A percentile compares a stretch with the other conserved stretches of the same genome.
Evolutionary conservation across 805 yeast genomes (phyloP).

Genomic region (Metschnikowia colocasiae): DNA sequence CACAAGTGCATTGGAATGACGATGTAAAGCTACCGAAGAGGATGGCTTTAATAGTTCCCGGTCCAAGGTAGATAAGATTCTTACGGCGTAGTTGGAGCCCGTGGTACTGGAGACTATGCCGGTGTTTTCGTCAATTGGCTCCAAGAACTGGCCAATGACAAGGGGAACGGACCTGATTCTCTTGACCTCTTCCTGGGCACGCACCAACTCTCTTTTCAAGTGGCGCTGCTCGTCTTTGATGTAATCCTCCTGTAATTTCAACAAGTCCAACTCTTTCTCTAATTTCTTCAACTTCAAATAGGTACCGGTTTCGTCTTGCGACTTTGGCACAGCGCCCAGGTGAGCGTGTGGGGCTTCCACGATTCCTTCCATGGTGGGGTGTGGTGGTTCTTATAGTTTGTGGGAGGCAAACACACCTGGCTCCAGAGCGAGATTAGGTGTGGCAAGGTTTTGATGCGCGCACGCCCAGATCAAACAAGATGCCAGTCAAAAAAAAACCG

Average conservation of each 20-base stretch:
- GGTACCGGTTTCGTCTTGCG: slow-evolving; percentile 54
- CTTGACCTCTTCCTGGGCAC: slow-evolving; percentile 98
- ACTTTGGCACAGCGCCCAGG: neutral
- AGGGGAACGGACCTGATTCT: slow-evolving; percentile 96
- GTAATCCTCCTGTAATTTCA: slow-evolving; percentile 89
- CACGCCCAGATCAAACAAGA: slow-evolving; percentile 1
- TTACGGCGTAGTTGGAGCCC: slow-evolving; percentile 94
- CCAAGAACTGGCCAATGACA: slow-evolving; percentile 96
- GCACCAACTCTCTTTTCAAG: slow-evolving; percentile 84
- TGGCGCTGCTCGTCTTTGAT: slow-evolving; percentile 98
- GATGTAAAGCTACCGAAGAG: slow-evolving; percentile 93
- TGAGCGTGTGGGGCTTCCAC: slow-evolving; percentile 29
- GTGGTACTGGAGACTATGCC: slow-evolving; percentile 98
- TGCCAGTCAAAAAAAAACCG: too few species aligned
- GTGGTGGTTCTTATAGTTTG: neutral
- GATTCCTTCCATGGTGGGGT: neutral
- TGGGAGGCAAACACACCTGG: slow-evolving; percentile 2
- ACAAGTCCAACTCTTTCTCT: slow-evolving; percentile 83
- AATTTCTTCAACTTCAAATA: slow-evolving; percentile 82
- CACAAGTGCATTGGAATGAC: slow-evolving; percentile 96
- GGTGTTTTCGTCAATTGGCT: slow-evolving; percentile 93
- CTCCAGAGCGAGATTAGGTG: slow-evolving; percentile 1
- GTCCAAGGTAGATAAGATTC: slow-evolving; percentile 90
- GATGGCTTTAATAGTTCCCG: slow-evolving; percentile 92
- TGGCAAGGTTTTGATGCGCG: slow-evolving; percentile 8